Percentiles rank a stretch among this genome's conserved stretches.
Conservation (phyloP, 495 filamentous ascomycete species). For the Hyphodiscus hymeniophilus region DNA sequence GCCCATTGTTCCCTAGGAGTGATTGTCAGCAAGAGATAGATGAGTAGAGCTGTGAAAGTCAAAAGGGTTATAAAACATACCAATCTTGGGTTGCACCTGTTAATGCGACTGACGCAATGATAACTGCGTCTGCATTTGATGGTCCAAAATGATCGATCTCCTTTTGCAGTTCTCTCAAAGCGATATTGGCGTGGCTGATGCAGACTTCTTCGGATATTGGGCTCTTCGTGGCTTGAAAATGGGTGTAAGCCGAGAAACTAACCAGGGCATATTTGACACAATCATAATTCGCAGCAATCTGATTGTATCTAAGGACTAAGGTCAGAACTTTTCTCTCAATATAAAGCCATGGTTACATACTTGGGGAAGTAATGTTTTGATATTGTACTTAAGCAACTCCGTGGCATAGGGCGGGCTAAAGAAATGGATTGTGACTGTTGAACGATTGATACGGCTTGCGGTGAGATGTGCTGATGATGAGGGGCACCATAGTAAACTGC, state of each 20-base stretch:
- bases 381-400: neutral
- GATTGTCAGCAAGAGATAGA: neutral
- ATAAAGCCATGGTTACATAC: too few species aligned
- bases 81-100: constrained; percentile 3
- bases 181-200: neutral
- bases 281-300: neutral
- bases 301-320: constrained; percentile 2
- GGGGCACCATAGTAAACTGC: neutral
- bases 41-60: too few species aligned
- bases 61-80: neutral
- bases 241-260: constrained; percentile 5
- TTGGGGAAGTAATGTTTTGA: constrained; percentile 1
- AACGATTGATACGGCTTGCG: constrained; percentile 3
- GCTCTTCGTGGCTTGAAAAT: constrained; percentile 6
- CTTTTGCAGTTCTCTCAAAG: constrained; percentile 4
- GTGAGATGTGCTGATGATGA: neutral
- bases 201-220: constrained; percentile 1
- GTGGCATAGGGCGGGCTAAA: constrained; percentile 3
- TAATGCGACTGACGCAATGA: constrained; percentile 9
- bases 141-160: constrained; percentile 6
- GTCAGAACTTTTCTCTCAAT: neutral
- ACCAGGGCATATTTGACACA: constrained; percentile 7
- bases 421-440: constrained; percentile 5
- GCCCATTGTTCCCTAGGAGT: constrained; percentile 5
- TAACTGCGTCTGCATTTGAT: constrained; percentile 7